phyloP scores from a whole-genome alignment of 2,329 filamentous ascomycete genomes.

The Scopulariopsis brevicaulis region DNA sequence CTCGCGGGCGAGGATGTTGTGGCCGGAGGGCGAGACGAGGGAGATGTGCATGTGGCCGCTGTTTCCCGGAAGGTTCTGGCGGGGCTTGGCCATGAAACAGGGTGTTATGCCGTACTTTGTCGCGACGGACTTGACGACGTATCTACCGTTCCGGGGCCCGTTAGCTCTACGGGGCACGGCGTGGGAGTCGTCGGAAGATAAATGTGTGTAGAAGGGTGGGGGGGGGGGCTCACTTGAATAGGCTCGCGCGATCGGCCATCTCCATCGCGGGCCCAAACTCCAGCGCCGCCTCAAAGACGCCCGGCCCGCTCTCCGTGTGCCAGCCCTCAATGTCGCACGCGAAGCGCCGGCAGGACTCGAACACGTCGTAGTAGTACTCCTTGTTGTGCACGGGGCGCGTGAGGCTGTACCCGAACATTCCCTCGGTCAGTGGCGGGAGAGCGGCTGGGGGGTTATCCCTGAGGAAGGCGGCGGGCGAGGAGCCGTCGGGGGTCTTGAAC shows the following conservation, averaged over 20 bases:
- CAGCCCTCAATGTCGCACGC: slow-evolving; percentile 79
- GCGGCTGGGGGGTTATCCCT: slow-evolving; percentile 58
- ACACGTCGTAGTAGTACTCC: slow-evolving; percentile 85
- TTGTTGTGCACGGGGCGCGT: slow-evolving; percentile 82
- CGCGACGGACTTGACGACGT: slow-evolving; percentile 81
- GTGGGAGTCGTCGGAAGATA: not conserved
- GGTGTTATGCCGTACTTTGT: slow-evolving; percentile 85
- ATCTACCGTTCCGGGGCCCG: slow-evolving; percentile 29
- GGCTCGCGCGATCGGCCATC: slow-evolving; percentile 83
- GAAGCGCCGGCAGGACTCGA: slow-evolving; percentile 68
- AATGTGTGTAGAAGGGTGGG: not conserved
- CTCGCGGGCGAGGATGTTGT: slow-evolving; percentile 74
- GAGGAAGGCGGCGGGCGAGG: slow-evolving; percentile 64
- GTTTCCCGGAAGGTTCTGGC: slow-evolving; percentile 83
- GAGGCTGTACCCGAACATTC: slow-evolving; percentile 92
- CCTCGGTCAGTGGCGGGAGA: slow-evolving; percentile 75
- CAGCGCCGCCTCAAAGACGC: slow-evolving; percentile 90
- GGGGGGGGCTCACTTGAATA: slow-evolving; percentile 62
- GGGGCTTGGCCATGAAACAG: slow-evolving; percentile 97
- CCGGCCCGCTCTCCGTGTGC: slow-evolving; percentile 90
- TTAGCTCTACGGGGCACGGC: not conserved
- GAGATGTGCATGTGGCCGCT: slow-evolving; percentile 95
- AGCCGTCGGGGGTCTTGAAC: slow-evolving; percentile 58
- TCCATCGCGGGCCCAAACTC: slow-evolving; percentile 78
- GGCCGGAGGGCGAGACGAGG: slow-evolving; percentile 65